Base-by-base conservation (phyloP, 768 basidiomycete species). In the Pleurotus tuoliensis region DNA sequence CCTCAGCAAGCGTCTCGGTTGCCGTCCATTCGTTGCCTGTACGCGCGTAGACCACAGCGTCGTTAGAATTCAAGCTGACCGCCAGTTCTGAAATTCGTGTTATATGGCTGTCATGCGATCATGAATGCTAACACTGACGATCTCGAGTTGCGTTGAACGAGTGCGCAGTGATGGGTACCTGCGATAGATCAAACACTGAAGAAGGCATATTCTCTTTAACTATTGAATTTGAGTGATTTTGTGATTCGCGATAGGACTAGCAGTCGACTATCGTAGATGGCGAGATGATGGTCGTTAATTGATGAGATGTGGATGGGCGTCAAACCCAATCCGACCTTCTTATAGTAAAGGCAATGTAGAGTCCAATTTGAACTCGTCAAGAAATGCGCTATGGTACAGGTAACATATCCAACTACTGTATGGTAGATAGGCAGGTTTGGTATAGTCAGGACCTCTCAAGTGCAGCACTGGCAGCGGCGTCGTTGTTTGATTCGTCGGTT, bases 1-100 rank as follows among this genome's bases (percentile, higher is more conserved):
- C 96, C 84, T 98, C 95, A 5, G 92, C 77, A 13, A 98, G 81
- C 0, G 87, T 91, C 64, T 92, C 90, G 1, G 82, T 80, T 13
- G 79, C 69, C 16, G 77, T 75, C 90, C 91, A 94, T 60, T 86
- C 83, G 16, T 74, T 71, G 1, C 87, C 90, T 34, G 81, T 74
- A 58, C 81, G 81, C 54, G 81, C 70, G 65, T 88, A 88, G 67
- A 98, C 89, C 71, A 90, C 87, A 5, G 87, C 88, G 59, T 94
- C 94, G 69, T 90, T 90, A 43, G 85, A 87, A 71, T 96, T 97
- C 71, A 96, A 77, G 70, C 93, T 92, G 51, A 93, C 84, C 38
- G 92, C 94, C 57, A 98, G 78, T 76, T 94, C 97, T 98, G 15
- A n/a, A 49, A 59, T 20, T 49, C n/a, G 49, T 41, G 41, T 25